Percentiles rank a stretch among this genome's conserved stretches.
Conservation (phyloP, 2,329 filamentous ascomycete species). For the Microsporum audouinii region DNA sequence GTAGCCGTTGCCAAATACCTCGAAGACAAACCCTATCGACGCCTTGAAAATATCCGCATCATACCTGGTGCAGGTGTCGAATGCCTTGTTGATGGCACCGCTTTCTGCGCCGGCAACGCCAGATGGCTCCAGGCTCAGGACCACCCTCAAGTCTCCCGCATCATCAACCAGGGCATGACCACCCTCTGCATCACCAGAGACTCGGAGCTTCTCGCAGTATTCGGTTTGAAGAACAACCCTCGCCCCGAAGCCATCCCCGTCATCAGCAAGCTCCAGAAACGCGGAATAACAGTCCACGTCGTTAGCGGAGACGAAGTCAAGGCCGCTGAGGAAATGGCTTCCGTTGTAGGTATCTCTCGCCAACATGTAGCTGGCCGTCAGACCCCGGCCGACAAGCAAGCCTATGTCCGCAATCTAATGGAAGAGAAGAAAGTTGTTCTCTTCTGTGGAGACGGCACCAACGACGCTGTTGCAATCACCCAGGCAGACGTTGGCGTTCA, state of each 20-base stretch:
- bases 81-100: conserved; percentile 9
- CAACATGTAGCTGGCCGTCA: conserved; percentile 35
- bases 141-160: conserved; percentile 21
- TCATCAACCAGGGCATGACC: conserved; percentile 36
- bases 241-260: conserved; percentile 42
- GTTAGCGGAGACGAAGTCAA: conserved; percentile 46
- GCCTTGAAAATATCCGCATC: conserved; percentile 18
- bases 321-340: conserved; percentile 41
- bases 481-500: conserved; percentile 61
- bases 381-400: conserved; percentile 44
- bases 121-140: conserved; percentile 28
- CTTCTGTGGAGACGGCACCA: conserved; percentile 69
- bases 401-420: conserved; percentile 38
- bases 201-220: conserved; percentile 34
- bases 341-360: conserved; percentile 29
- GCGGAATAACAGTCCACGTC: conserved; percentile 43
- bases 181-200: conserved; percentile 48
- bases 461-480: conserved; percentile 62
- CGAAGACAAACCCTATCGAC: neutral
- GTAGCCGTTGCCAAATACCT: conserved; percentile 38
- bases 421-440: conserved; percentile 39
- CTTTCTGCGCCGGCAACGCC: conserved; percentile 22
- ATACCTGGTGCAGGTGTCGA: conserved; percentile 24
- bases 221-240: conserved; percentile 39
- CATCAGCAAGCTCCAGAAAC: conserved; percentile 39